Percentiles rank a stretch among this genome's conserved stretches.
These are phyloP conservation scores for Dillenia suffruticosa DNA, from an alignment of 164 flowering plant species.

Conservation along the genomic window DNA sequence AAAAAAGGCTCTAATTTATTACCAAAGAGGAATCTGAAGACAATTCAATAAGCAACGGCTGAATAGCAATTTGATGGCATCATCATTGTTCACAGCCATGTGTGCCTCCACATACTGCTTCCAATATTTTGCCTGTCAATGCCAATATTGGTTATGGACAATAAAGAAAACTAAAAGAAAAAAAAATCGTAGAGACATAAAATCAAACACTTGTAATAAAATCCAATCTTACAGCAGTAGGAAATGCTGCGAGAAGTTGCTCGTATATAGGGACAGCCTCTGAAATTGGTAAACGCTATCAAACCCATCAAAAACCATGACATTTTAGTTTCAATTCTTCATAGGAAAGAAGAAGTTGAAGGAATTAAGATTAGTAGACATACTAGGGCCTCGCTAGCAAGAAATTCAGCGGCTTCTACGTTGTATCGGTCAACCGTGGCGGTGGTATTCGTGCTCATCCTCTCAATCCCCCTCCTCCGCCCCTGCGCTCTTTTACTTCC, in stretches of 20 bases:
- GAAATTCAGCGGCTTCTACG: constrained; percentile 46
- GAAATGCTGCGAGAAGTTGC: constrained; percentile 70
- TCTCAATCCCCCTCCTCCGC: constrained; percentile 12
- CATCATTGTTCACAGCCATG: constrained; percentile 84
- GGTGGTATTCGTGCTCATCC: background rate
- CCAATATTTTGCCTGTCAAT: constrained; percentile 81
- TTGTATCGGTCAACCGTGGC: constrained; percentile 34
- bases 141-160: background rate
- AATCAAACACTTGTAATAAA: background rate
- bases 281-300: constrained; percentile 63
- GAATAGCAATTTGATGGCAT: constrained; percentile 78
- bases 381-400: constrained; percentile 52
- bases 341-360: background rate
- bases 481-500: no score
- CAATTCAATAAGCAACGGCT: constrained; percentile 87
- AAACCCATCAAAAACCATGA: background rate
- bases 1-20: constrained; percentile 3
- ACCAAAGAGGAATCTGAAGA: constrained; percentile 88
- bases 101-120: constrained; percentile 96
- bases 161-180: background rate
- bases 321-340: background rate
- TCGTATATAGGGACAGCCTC: constrained; percentile 85
- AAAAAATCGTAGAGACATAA: background rate
- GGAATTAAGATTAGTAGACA: background rate
- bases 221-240: constrained; percentile 67